phyloP scores from a whole-genome alignment of 106 monocot species.

The Chionographis japonica region DNA sequence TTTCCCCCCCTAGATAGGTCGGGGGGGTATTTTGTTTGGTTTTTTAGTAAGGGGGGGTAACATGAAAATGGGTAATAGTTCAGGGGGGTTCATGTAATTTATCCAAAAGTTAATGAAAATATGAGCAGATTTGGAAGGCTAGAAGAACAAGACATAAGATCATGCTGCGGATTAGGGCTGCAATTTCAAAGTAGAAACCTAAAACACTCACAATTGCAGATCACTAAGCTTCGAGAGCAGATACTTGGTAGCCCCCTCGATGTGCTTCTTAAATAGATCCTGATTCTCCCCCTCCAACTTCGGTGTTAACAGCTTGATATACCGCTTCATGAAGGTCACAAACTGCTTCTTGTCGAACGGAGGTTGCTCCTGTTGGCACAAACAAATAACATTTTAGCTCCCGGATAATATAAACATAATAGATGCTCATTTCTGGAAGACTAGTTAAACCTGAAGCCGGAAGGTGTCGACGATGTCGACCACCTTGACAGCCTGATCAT shows the following conservation, averaged over 20 bases:
- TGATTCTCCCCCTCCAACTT: conserved; percentile 58
- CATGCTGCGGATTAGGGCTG: no score
- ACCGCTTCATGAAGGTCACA: conserved; percentile 66
- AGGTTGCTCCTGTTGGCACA: conserved; percentile 66
- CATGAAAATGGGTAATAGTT: no score
- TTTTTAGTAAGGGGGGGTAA: no score
- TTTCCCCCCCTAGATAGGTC: no score
- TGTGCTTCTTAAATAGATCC: conserved; percentile 63
- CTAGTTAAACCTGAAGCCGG: conserved; percentile 27
- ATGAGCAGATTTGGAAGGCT: no score
- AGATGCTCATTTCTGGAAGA: no score
- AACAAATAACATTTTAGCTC: background rate
- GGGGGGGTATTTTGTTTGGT: no score
- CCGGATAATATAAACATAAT: no score
- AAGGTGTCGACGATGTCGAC: conserved; percentile 46
- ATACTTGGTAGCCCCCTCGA: conserved; percentile 77
- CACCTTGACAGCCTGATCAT: conserved; percentile 36
- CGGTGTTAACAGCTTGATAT: conserved; percentile 47
- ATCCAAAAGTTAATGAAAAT: no score
- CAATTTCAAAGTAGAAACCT: conserved; percentile 11
- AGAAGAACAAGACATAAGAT: no score
- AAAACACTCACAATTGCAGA: conserved; percentile 71
- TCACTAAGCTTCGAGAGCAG: conserved; percentile 79
- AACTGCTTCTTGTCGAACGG: conserved; percentile 85
- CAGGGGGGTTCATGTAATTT: no score